Evolutionary conservation across 2,329 filamentous ascomycete genomes (phyloP).

Genomic region (Trichophyton rubrum): DNA sequence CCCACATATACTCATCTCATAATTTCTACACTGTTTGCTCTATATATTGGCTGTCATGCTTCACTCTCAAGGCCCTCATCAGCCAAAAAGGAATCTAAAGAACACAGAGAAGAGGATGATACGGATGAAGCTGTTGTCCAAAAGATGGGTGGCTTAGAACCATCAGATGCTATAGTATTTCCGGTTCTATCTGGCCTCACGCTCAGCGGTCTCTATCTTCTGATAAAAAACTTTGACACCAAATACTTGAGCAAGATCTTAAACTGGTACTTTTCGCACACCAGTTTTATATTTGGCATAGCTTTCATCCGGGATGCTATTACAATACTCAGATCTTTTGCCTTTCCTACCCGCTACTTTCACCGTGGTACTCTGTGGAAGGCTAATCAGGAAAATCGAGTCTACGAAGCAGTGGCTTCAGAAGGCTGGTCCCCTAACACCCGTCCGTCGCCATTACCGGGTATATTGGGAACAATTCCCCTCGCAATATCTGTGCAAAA

Average conservation of each 20-base stretch:
- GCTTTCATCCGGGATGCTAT: conserved; percentile 62
- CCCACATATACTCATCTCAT: conserved; percentile 51
- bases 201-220: conserved; percentile 66
- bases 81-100: conserved; percentile 44
- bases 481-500: conserved; percentile 27
- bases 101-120: conserved; percentile 39
- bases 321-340: conserved; percentile 49
- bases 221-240: conserved; percentile 82
- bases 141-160: conserved; percentile 55
- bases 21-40: conserved; percentile 63
- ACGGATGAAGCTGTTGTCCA: conserved; percentile 43
- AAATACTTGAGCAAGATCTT: conserved; percentile 70
- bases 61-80: conserved; percentile 73
- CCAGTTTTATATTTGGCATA: conserved; percentile 65
- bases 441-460: conserved; percentile 40
- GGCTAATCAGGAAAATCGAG: conserved; percentile 21
- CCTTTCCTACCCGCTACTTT: conserved; percentile 62
- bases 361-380: conserved; percentile 40
- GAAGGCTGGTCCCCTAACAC: conserved; percentile 10
- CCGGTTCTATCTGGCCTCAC: conserved; percentile 63
- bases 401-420: conserved; percentile 18
- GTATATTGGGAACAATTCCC: conserved; percentile 36
- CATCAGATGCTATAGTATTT: conserved; percentile 72
- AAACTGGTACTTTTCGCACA: conserved; percentile 67
- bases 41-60: conserved; percentile 75